phyloP scores from a whole-genome alignment of 441 rosid species.

The Erodium moschatum region DNA sequence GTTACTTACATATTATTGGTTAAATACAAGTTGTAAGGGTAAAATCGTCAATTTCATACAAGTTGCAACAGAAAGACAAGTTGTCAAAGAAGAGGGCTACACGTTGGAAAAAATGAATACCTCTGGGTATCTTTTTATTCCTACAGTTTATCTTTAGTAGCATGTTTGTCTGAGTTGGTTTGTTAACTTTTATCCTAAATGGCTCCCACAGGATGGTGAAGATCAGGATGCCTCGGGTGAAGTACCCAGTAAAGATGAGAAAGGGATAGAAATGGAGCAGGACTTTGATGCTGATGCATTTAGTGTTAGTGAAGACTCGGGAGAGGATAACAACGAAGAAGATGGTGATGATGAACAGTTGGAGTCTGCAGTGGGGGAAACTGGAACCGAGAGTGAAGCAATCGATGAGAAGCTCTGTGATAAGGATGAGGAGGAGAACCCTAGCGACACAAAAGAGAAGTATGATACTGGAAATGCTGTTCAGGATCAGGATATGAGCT shows the following conservation, averaged over 20 bases:
- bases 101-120: too few relatives aligned
- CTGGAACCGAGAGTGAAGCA: slow-evolving; percentile 62
- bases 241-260: slow-evolving; percentile 50
- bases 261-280: slow-evolving; percentile 91
- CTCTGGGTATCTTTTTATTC: too few relatives aligned
- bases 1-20: too few relatives aligned
- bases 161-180: too few relatives aligned
- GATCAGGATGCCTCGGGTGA: slow-evolving; percentile 58
- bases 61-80: too few relatives aligned
- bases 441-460: slow-evolving; percentile 45
- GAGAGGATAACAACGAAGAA: slow-evolving; percentile 43
- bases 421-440: slow-evolving; percentile 58
- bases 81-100: too few relatives aligned
- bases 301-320: slow-evolving; percentile 77
- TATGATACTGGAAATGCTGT: slow-evolving; percentile 76
- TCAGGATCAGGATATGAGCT: slow-evolving; percentile 41
- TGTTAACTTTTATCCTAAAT: slow-evolving; percentile 19
- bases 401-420: slow-evolving; percentile 71
- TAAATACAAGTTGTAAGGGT: too few relatives aligned
- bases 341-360: slow-evolving; percentile 55
- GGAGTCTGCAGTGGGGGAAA: slow-evolving; percentile 73
- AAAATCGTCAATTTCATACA: too few relatives aligned
- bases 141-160: not conserved
- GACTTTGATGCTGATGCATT: slow-evolving; percentile 65
- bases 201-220: slow-evolving; percentile 47